Conservation (phyloP, 148 eudicot genomes). For the Arbutus unedo region DNA sequence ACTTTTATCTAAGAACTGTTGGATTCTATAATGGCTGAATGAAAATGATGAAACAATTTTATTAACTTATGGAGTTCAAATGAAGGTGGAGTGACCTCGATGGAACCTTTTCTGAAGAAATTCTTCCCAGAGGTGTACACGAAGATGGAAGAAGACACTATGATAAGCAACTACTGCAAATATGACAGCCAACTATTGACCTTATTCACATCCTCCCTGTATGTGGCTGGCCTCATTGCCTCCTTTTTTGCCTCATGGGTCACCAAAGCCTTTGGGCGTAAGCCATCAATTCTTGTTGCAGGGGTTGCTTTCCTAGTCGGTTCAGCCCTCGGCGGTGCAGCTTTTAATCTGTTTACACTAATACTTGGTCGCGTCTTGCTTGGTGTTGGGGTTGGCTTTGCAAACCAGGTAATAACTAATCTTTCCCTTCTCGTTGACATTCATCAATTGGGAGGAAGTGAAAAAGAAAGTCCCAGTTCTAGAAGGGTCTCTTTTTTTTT, state of each 20-base stretch:
- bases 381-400: conserved; percentile 26
- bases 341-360: conserved; percentile 10
- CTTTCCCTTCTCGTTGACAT: neutral
- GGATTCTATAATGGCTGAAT: neutral
- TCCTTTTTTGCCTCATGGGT: conserved; percentile 30
- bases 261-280: conserved; percentile 35
- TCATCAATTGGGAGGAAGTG: neutral
- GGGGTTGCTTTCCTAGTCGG: conserved; percentile 7
- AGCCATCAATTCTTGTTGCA: conserved; percentile 25
- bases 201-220: conserved; percentile 25
- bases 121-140: conserved; percentile 6
- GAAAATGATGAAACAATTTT: neutral
- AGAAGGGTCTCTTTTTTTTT: neutral
- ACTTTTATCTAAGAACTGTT: neutral
- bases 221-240: conserved; percentile 37
- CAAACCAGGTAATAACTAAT: conserved; percentile 21
- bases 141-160: conserved; percentile 8
- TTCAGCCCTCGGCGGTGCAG: neutral
- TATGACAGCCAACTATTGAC: conserved; percentile 14
- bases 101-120: conserved; percentile 2
- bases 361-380: conserved; percentile 22
- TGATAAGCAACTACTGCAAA: conserved; percentile 17
- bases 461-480: neutral
- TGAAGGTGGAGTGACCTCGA: conserved; percentile 13
- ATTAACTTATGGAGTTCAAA: neutral